phyloP scores from a whole-genome alignment of 805 yeast species.

The Schizosaccharomyces cryophilus region DNA sequence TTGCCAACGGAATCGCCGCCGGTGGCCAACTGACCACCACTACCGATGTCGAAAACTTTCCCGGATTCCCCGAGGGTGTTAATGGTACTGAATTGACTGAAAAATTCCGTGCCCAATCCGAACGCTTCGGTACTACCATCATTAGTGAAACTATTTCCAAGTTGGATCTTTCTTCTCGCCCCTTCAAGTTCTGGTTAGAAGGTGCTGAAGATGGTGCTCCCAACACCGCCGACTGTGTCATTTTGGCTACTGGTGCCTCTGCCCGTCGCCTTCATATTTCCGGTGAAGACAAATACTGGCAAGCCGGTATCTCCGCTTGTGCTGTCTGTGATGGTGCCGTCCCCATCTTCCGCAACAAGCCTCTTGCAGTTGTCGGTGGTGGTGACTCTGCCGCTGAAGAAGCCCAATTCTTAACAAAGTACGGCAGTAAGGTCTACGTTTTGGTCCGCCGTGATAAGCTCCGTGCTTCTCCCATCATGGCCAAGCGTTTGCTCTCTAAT shows the following conservation, averaged over 20 bases:
- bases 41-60: slow-evolving; percentile 92
- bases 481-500: slow-evolving; percentile 62
- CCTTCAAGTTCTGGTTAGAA: slow-evolving; percentile 94
- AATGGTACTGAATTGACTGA: slow-evolving; percentile 80
- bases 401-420: slow-evolving; percentile 87
- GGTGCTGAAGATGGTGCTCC: slow-evolving; percentile 82
- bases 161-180: slow-evolving; percentile 66
- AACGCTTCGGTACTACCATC: slow-evolving; percentile 72
- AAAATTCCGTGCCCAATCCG: slow-evolving; percentile 71
- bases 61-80: slow-evolving; percentile 90
- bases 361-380: slow-evolving; percentile 94
- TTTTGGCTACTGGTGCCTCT: slow-evolving; percentile 93
- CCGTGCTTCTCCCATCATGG: slow-evolving; percentile 94
- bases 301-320: slow-evolving; percentile 95
- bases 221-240: slow-evolving; percentile 72
- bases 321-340: slow-evolving; percentile 99
- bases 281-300: slow-evolving; percentile 97
- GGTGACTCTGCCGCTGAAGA: slow-evolving; percentile 99
- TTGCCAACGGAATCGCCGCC: slow-evolving; percentile 95
- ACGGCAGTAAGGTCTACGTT: slow-evolving; percentile 84
- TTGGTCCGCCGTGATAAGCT: slow-evolving; percentile 83
- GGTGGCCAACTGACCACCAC: slow-evolving; percentile 98
- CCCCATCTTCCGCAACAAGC: slow-evolving; percentile 93
- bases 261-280: slow-evolving; percentile 85
- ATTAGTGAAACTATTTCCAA: slow-evolving; percentile 88